phyloP scores from a whole-genome alignment of 495 filamentous ascomycete genomes.

The Clavariopsis aquatica region DNA sequence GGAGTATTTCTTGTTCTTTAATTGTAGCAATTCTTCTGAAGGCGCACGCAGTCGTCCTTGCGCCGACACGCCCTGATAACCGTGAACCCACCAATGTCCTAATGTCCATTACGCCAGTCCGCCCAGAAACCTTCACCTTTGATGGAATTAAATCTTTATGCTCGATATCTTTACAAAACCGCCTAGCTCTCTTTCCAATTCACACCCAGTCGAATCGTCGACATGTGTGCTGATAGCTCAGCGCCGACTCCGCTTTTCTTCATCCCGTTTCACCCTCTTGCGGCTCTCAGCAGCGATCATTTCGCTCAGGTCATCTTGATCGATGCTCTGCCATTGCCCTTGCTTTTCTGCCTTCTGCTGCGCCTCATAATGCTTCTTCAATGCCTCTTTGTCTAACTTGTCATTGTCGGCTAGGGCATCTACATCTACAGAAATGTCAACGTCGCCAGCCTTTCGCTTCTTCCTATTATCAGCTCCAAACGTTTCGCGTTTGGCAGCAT shows the following conservation, averaged over 20 bases:
- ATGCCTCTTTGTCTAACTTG: slow-evolving; percentile 66
- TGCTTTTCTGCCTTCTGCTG: slow-evolving; percentile 67
- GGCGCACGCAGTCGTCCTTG: background rate
- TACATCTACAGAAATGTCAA: slow-evolving; percentile 87
- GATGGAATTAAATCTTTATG: slow-evolving; percentile 2
- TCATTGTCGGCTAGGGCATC: slow-evolving; percentile 71
- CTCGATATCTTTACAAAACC: slow-evolving; percentile 24
- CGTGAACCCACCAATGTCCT: background rate
- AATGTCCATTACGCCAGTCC: background rate
- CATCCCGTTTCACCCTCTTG: slow-evolving; percentile 83
- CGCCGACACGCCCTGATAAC: background rate
- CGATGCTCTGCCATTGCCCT: slow-evolving; percentile 62
- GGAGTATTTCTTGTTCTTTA: background rate
- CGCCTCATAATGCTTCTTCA: slow-evolving; percentile 75
- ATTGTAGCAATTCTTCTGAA: slow-evolving; percentile 5
- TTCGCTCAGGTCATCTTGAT: slow-evolving; percentile 90
- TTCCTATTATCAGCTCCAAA: slow-evolving; percentile 75
- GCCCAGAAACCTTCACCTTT: background rate
- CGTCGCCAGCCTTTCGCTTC: slow-evolving; percentile 91
- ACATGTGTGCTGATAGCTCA: slow-evolving; percentile 20
- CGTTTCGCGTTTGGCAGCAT: slow-evolving; percentile 55
- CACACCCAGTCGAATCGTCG: background rate
- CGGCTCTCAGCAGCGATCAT: slow-evolving; percentile 95
- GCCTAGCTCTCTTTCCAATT: slow-evolving; percentile 12
- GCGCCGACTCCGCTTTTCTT: slow-evolving; percentile 64